Percentiles rank a stretch among this genome's conserved stretches.
Evolutionary conservation across 2,329 filamentous ascomycete species (phyloP).

Genomic region (Capronia americana): DNA sequence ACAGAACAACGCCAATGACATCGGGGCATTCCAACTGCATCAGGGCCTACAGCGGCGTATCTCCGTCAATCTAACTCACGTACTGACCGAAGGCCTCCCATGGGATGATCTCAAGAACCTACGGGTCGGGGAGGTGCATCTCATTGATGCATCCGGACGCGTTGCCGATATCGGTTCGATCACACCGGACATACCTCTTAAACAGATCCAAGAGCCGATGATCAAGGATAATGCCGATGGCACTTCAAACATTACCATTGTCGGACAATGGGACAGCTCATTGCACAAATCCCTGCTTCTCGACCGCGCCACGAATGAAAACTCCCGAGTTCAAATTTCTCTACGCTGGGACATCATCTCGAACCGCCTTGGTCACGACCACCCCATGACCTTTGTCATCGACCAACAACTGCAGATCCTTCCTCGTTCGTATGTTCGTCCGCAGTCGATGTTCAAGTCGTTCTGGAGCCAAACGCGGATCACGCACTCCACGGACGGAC

Average conservation of each 20-base stretch:
- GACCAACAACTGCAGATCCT: constrained; percentile 83
- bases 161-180: constrained; percentile 77
- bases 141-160: constrained; percentile 85
- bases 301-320: constrained; percentile 92
- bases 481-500: constrained; percentile 82
- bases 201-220: constrained; percentile 76
- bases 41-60: constrained; percentile 91
- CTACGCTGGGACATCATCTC: constrained; percentile 86
- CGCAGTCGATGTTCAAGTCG: constrained; percentile 83
- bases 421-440: constrained; percentile 81
- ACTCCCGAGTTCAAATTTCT: constrained; percentile 86
- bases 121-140: constrained; percentile 78
- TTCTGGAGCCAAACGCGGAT: constrained; percentile 85
- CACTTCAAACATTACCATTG: constrained; percentile 81
- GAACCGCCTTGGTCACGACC: constrained; percentile 73
- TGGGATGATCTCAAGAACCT: constrained; percentile 84
- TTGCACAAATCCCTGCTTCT: constrained; percentile 89
- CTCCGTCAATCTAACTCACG: constrained; percentile 86
- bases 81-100: constrained; percentile 82
- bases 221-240: constrained; percentile 89
- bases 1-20: constrained; percentile 80
- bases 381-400: constrained; percentile 81
- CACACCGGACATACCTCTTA: constrained; percentile 76
- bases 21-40: constrained; percentile 92
- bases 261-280: constrained; percentile 97